Conservation (phyloP, 805 yeast species). For the Saccharomycopsis sp. region DNA sequence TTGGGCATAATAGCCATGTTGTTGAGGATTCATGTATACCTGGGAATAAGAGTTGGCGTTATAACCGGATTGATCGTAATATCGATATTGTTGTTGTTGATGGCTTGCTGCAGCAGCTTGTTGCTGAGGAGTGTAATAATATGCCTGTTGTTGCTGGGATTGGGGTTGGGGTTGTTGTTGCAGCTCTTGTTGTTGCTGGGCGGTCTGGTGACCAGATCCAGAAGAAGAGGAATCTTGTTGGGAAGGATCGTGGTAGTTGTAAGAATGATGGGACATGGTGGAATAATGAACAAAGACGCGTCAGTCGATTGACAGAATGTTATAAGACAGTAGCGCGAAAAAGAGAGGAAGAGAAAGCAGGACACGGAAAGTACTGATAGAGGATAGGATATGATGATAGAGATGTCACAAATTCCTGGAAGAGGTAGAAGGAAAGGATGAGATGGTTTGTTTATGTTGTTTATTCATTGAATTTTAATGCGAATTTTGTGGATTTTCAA, state of each 20-base stretch:
- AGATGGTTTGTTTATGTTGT: too few relatives aligned
- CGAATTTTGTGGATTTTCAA: too few relatives aligned
- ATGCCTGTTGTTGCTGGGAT: too few relatives aligned
- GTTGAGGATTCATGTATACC: background rate
- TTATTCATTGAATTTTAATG: too few relatives aligned
- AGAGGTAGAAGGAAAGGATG: too few relatives aligned
- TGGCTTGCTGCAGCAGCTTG: too few relatives aligned
- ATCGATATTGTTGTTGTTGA: background rate
- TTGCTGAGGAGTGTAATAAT: too few relatives aligned
- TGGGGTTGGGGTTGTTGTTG: slow-evolving; percentile 6
- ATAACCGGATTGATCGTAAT: background rate
- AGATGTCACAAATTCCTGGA: too few relatives aligned
- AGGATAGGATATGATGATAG: background rate
- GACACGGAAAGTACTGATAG: background rate
- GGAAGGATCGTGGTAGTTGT: background rate
- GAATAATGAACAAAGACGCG: background rate
- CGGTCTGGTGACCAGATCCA: background rate
- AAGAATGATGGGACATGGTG: background rate
- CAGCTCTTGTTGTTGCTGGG: background rate
- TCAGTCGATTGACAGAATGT: background rate
- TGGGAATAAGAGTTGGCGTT: background rate
- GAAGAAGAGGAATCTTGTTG: background rate
- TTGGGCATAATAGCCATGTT: slow-evolving; percentile 1
- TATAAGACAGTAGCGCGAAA: background rate
- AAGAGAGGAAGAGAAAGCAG: background rate